A percentile compares a stretch with the other conserved stretches of the same genome.
Conservation (phyloP, 2,329 filamentous ascomycete species). For the Zalaria obscura region DNA sequence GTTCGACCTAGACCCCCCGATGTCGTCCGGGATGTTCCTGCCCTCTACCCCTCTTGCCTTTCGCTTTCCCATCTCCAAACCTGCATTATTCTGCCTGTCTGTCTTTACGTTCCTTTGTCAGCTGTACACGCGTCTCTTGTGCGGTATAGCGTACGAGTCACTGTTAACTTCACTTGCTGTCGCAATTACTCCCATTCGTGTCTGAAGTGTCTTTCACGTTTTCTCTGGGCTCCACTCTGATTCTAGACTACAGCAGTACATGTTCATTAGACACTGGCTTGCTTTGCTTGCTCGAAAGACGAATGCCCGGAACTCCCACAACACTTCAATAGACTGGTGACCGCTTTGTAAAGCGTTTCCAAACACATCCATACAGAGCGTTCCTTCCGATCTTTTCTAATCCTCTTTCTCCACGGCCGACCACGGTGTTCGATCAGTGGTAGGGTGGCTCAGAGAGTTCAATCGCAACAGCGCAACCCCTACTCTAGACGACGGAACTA, state of each 20-base stretch:
- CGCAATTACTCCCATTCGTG: not conserved
- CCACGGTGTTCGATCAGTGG: no score
- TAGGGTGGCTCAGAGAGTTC: no score
- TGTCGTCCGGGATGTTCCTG: not conserved
- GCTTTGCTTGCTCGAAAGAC: no score
- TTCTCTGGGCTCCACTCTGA: not conserved
- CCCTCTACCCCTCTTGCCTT: not conserved
- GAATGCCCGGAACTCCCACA: no score
- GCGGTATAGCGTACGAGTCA: not conserved
- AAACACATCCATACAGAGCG: not conserved
- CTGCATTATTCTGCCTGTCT: not conserved
- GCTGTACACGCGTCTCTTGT: not conserved
- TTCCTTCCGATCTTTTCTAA: not conserved
- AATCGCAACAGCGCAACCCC: not conserved
- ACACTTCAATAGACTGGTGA: not conserved
- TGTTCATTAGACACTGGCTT: no score
- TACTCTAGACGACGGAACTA: not conserved
- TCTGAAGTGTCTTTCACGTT: not conserved
- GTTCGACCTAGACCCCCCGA: not conserved
- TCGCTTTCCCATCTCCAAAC: not conserved
- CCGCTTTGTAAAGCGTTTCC: not conserved
- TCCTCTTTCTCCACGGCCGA: not conserved
- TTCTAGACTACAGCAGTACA: not conserved
- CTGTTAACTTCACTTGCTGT: not conserved
- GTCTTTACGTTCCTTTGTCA: not conserved